Conservation (phyloP, 2,329 filamentous ascomycete species). For the Phaeomoniella chlamydospora region DNA sequence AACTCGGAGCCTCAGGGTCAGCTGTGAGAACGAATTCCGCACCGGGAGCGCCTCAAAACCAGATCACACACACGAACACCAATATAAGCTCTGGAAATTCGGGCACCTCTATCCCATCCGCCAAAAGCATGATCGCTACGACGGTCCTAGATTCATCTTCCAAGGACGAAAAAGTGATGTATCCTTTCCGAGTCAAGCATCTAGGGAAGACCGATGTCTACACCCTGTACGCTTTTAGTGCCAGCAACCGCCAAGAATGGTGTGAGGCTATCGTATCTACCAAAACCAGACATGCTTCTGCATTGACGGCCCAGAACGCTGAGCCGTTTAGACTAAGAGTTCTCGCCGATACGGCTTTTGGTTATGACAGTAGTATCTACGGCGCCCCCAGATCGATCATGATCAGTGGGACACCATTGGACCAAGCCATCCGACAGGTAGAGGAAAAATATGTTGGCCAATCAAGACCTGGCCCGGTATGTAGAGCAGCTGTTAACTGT, state of each 20-base stretch:
- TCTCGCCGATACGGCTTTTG: conserved; percentile 83
- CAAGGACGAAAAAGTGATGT: conserved; percentile 71
- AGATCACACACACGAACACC: conserved; percentile 53
- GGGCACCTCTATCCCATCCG: conserved; percentile 16
- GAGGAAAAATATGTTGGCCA: conserved; percentile 54
- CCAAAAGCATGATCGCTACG: conserved; percentile 30
- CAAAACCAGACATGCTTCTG: conserved; percentile 83
- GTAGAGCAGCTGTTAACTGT: conserved; percentile 78
- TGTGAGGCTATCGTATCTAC: conserved; percentile 86
- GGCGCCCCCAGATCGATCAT: conserved; percentile 42
- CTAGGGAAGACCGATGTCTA: conserved; percentile 78
- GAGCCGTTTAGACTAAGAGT: conserved; percentile 89
- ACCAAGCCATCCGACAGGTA: conserved; percentile 78
- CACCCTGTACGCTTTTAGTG: conserved; percentile 70
- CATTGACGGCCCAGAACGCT: conserved; percentile 79
- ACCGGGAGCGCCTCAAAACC: conserved; percentile 34
- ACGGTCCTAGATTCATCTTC: conserved; percentile 34
- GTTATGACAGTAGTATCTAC: conserved; percentile 48
- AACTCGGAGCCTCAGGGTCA: not conserved
- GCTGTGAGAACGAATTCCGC: conserved; percentile 31
- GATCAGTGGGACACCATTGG: conserved; percentile 81
- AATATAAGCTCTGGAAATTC: conserved; percentile 41
- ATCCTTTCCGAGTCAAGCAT: conserved; percentile 92
- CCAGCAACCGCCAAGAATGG: conserved; percentile 70
- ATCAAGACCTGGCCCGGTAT: conserved; percentile 63